Evolutionary conservation across 345 rosid species (phyloP), one percentile per base, ranked within the genome.

Genomic region (Raphanus raphanistrum): DNA sequence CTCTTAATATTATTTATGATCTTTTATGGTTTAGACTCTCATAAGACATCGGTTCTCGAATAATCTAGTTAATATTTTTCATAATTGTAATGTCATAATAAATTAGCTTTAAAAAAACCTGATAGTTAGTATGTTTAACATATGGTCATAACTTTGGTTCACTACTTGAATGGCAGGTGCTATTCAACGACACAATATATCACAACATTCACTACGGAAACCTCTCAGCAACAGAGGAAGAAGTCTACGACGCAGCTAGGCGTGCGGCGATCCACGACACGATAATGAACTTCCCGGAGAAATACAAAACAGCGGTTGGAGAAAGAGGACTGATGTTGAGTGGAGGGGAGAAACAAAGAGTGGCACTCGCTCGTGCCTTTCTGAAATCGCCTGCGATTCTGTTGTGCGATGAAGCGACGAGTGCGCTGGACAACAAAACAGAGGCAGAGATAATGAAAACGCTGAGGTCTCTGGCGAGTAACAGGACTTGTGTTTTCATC

Each of bases 341-440:
- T 74, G 98, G 99, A 61, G 98, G 99, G 73, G 99, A 95, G 85
- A 95, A 95, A 76, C 99, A 92, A 86, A 92, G 99, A 54, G 96
- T 95, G 61, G 97, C 98, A 52, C 80, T 95, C 4, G 98, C 99
- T 75, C 97, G 97, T 66, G 88, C 98, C 15, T 95, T 95, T 72
- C 80, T 95, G 79, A 95, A 95, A 80, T 88, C 90, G 10, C 93
- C 98, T 0, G 69, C 88, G 27, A 88, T 95, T 62, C 66, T 92
- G 88, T 89, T 95, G 75, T 95, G 97, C 74, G 98, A 95, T 74
- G 99, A 95, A 88, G 99, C 97, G 33, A 92, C 99, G 4, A 92
- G 96, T 82, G 97, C 98, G 13, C 88, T 92, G 8, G 98, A 92
- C 82, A 92, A 94, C 83, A 89, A 90, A 33, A 95, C 99, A 6